Evolutionary conservation across 257 asterid genomes (phyloP), one percentile per base, ranked within the genome.

Genomic region (Ilex aquifolium): DNA sequence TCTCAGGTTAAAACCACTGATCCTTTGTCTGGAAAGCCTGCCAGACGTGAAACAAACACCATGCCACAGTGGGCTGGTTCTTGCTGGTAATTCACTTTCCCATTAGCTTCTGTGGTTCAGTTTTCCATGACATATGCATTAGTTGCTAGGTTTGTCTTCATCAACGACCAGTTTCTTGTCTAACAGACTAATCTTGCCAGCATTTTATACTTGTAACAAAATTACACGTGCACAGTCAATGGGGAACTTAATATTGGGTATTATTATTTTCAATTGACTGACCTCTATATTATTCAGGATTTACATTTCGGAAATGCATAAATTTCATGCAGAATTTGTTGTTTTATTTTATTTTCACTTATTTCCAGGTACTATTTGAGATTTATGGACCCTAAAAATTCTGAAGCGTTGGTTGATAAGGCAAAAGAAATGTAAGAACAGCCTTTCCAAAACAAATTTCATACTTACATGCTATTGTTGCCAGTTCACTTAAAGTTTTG

Each of bases 11-110:
- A 79, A 76, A 77, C 91, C 69, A 51, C 68, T 51, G 96, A 93
- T 74, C 85, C 84, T 56, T 51, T 60, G 57, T 80, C 96, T 32
- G 90, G 90, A 51, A 81, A 74, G 62, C 80, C 94, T 70, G 95
- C 95, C 61, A 66, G 67, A 67, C 94, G 99, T 36, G 97, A 93
- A 74, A 87, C 97, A 14, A 93, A 82, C 77, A 93, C 99, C 60
- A 93, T 93, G 97, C 97, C 99, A 2, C 99, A 93, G 46, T 93
- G 99, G 99, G 99, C 99, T 76, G 99, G 99, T 72, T 93, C 99
- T 67, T 93, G 99, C 92, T 93, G 99, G 99, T 93, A 72, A 63
- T 70, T 65, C 61, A 6, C 36, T 44, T 49, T 44, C 52, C 61
- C 36, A 70, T 52, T 48, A 66, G 60, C 71, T 66, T 62, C 17